Evolutionary conservation across 345 rosid species (phyloP).

Genomic region (Gossypium stocksii): DNA sequence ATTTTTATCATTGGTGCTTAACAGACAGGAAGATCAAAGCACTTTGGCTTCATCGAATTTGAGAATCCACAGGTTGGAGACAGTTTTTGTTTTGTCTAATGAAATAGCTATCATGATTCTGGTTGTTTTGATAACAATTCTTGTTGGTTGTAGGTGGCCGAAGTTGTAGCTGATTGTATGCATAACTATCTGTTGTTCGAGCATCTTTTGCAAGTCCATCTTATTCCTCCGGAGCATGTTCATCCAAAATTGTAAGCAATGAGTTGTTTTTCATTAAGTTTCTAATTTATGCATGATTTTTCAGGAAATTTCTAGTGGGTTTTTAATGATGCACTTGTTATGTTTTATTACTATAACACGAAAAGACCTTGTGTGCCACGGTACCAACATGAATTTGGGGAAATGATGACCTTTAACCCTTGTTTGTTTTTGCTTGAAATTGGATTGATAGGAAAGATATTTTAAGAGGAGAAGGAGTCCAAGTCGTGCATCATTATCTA

Average conservation of each 20-base stretch:
- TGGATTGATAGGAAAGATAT: not conserved
- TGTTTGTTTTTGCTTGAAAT: not conserved
- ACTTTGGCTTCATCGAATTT: conserved; percentile 85
- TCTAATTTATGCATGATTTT: not conserved
- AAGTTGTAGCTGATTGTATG: conserved; percentile 89
- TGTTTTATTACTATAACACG: not conserved
- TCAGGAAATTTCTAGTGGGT: not conserved
- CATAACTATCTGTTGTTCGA: conserved; percentile 77
- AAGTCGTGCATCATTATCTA: not conserved
- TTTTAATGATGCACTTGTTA: not conserved
- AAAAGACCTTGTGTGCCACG: not conserved
- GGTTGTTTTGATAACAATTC: conserved; percentile 13
- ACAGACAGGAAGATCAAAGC: conserved; percentile 93
- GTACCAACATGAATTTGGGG: not conserved
- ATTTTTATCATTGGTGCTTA: conserved; percentile 13
- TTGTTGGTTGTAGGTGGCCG: conserved; percentile 65
- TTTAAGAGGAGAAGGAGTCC: not conserved
- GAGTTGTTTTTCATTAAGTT: not conserved
- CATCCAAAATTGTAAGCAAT: conserved; percentile 73
- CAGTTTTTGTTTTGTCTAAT: not conserved
- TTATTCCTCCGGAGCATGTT: conserved; percentile 59
- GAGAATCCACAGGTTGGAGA: conserved; percentile 68
- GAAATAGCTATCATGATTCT: not conserved
- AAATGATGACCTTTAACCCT: not conserved
- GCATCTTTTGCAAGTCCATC: conserved; percentile 75